phyloP scores from a whole-genome alignment of 2,329 filamentous ascomycete genomes.

The Aspergillus sergii region DNA sequence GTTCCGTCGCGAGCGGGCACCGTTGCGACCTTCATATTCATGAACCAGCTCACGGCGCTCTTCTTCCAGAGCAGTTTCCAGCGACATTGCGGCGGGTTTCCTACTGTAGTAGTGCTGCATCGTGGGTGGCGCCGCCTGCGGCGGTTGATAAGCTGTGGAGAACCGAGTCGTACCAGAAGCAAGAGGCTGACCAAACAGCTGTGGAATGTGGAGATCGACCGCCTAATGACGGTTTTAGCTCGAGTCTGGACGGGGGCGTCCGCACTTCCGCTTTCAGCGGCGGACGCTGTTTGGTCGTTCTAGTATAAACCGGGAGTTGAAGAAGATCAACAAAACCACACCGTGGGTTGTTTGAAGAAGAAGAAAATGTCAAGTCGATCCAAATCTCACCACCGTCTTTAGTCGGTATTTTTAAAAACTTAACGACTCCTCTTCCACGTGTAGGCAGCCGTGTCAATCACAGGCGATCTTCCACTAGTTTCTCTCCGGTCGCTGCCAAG shows the following conservation, averaged over 20 bases:
- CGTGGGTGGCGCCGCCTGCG: constrained; percentile 29
- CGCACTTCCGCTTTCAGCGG: constrained; percentile 1
- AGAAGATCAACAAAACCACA: not conserved
- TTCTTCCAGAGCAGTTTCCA: constrained; percentile 76
- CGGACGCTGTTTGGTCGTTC: not conserved
- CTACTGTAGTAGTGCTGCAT: constrained; percentile 26
- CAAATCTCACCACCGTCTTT: not conserved
- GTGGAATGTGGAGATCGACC: constrained; percentile 15
- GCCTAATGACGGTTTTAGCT: constrained; percentile 9
- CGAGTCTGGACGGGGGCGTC: not conserved
- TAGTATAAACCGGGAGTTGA: not conserved
- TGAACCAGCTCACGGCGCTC: constrained; percentile 74
- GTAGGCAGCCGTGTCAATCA: constrained; percentile 5
- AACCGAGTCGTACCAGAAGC: constrained; percentile 12
- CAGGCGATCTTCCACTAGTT: constrained; percentile 7
- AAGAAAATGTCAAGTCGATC: not conserved
- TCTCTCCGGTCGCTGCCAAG: not conserved
- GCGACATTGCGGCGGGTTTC: constrained; percentile 61
- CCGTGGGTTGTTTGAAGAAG: not conserved
- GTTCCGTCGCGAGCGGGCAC: constrained; percentile 16
- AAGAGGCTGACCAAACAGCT: constrained; percentile 21
- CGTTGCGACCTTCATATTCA: constrained; percentile 59
- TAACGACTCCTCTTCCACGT: constrained; percentile 3
- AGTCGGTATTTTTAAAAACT: constrained; percentile 1
- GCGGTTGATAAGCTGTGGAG: constrained; percentile 29